Base-by-base conservation (phyloP, 2,329 filamentous ascomycete genomes). In the Xylogone sp. region DNA sequence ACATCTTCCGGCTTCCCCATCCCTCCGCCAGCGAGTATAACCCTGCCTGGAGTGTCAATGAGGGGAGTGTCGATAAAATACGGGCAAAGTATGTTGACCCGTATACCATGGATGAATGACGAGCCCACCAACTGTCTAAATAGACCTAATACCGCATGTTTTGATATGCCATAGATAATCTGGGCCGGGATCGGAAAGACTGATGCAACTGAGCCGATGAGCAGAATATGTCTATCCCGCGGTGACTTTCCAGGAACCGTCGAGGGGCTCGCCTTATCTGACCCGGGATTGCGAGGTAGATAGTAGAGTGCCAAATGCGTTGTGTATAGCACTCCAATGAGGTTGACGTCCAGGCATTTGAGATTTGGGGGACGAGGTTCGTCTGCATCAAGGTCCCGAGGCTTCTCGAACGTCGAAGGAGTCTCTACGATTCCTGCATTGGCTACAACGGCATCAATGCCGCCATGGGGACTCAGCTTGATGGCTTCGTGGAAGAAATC, bases 41-140 rank as follows among this genome's bases (percentile, higher is more conserved):
- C 54, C 22, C 78, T 71, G 18, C 72, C 81, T 1, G 57, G 51
- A 1, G 67, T 53, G 1, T 74, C 68, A 3, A 84, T 63, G 43
- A 88, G 75, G n/a, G 82, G 79, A 13, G 81, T 84, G 58, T 83
- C 78, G 59, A 78, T 75, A 64, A 86, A 88, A 67, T 87, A 88
- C 0, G 85, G 85, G 52, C 76, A 78, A n/a, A 88, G 65, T 61
- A 87, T 72, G 62, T 88, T 88, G 53, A 86, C 71, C 43, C 86
- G 75, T 42, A 88, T 69, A 21, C 79, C 79, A 42, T 74, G 67
- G 7, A 67, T 57, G 49, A 74, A 72, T 2, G 75, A 70, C 0
- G 75, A 76, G 3, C 71, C 64, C 16, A 84, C 74, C 44, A 88
- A 68, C 5, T 75, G 72, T 43, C 84, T 75, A 65, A 84, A 87